These are phyloP conservation scores for Chalciporus chontae DNA, from an alignment of 768 basidiomycete genomes.

Conservation along the genomic window DNA sequence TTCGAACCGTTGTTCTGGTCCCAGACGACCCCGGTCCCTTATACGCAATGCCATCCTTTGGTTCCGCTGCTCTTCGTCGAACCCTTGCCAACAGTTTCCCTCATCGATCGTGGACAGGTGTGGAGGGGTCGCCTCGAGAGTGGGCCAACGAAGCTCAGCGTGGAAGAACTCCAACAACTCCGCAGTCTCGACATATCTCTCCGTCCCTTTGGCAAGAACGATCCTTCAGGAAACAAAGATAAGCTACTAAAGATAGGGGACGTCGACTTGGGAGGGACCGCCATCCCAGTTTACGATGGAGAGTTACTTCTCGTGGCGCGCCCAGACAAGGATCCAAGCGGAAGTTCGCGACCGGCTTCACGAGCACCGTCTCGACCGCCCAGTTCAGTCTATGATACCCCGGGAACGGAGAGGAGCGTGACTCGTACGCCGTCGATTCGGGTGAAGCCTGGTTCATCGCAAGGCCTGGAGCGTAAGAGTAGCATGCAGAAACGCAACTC, in stretches of 20 bases:
- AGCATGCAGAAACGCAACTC: slow-evolving; percentile 75
- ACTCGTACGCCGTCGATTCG: slow-evolving; percentile 71
- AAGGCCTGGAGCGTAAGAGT: slow-evolving; percentile 71
- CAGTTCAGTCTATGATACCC: slow-evolving; percentile 51
- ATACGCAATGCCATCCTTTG: slow-evolving; percentile 43
- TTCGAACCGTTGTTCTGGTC: slow-evolving; percentile 80
- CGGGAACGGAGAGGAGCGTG: slow-evolving; percentile 38
- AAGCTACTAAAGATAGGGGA: slow-evolving; percentile 37
- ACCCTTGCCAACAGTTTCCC: slow-evolving; percentile 59
- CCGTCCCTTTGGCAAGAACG: slow-evolving; percentile 24
- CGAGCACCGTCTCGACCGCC: slow-evolving; percentile 67
- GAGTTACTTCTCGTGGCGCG: slow-evolving; percentile 72
- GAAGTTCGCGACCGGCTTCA: slow-evolving; percentile 55
- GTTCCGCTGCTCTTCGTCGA: slow-evolving; percentile 75
- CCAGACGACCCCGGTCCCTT: slow-evolving; percentile 35
- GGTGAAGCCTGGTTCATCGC: slow-evolving; percentile 66
- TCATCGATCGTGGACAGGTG: slow-evolving; percentile 65
- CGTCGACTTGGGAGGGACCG: slow-evolving; percentile 55
- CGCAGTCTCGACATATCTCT: slow-evolving; percentile 48
- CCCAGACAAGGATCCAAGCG: slow-evolving; percentile 40
- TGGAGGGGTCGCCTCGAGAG: slow-evolving; percentile 70
- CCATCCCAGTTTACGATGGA: slow-evolving; percentile 71
- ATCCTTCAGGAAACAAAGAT: slow-evolving; percentile 19
- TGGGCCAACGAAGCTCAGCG: slow-evolving; percentile 40
- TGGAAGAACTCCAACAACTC: slow-evolving; percentile 59